phyloP scores from a whole-genome alignment of 805 yeast genomes.

The Schwanniomyces pseudopolymorphus region DNA sequence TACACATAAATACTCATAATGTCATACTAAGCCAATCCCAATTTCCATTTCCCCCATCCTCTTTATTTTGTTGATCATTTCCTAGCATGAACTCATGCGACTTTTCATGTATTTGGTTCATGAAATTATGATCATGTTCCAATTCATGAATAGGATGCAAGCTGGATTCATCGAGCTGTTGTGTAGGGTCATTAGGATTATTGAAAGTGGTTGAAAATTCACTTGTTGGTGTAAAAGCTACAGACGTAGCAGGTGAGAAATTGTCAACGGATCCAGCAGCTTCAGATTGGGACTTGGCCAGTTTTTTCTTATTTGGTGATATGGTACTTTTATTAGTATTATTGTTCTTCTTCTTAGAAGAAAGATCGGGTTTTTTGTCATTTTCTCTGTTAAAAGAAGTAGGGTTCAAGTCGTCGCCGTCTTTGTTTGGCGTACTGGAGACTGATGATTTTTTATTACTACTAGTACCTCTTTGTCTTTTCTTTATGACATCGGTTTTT shows the following conservation, averaged over 20 bases:
- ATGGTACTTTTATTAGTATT: background rate
- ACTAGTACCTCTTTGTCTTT: constrained; percentile 65
- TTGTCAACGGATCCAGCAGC: background rate
- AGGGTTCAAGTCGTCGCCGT: constrained; percentile 53
- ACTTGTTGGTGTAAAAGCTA: background rate
- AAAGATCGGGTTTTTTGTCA: background rate
- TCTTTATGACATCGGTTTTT: constrained; percentile 89
- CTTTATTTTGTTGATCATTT: background rate
- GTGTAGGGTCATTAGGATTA: background rate
- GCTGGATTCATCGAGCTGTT: constrained; percentile 1
- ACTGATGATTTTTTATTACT: constrained; percentile 15
- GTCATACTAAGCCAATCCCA: constrained; percentile 34
- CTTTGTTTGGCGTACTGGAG: constrained; percentile 28
- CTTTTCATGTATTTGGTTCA: background rate
- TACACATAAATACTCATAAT: constrained; percentile 8
- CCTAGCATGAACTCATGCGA: background rate
- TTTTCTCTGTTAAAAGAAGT: constrained; percentile 28
- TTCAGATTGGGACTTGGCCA: background rate
- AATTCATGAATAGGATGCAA: constrained; percentile 7
- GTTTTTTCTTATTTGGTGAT: constrained; percentile 3
- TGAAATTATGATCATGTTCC: constrained; percentile 4
- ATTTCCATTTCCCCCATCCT: constrained; percentile 11
- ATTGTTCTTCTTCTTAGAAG: constrained; percentile 4
- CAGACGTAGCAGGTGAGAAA: background rate
- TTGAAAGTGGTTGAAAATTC: background rate